These are phyloP conservation scores for Neoconidiobolus thromboides DNA, from an alignment of 371 early-diverging fungal genomes.

Conservation along the genomic window DNA sequence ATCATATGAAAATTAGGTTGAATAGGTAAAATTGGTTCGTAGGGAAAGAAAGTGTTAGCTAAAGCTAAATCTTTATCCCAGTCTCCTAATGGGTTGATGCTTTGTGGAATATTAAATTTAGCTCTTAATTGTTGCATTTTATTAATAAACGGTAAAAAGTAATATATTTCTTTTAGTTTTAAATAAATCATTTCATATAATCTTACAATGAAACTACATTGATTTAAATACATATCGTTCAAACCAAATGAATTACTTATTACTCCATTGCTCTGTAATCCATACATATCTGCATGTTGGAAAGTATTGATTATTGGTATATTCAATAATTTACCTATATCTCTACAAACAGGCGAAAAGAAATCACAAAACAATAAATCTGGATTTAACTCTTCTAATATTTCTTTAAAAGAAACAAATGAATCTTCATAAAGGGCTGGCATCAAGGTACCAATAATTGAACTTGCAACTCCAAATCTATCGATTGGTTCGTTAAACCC, in stretches of 20 bases:
- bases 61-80: neutral
- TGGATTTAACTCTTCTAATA: neutral
- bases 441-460: neutral
- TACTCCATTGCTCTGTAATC: neutral
- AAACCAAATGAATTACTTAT: neutral
- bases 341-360: neutral
- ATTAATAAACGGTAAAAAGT: neutral
- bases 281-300: neutral
- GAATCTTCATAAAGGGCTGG: neutral
- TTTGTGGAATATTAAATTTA: neutral
- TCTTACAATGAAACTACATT: neutral
- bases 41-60: neutral
- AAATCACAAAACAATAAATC: conserved; percentile 1
- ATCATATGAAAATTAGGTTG: neutral
- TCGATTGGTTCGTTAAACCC: neutral
- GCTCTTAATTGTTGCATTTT: neutral
- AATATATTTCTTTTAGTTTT: neutral
- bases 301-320: neutral
- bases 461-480: neutral
- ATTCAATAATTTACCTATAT: neutral
- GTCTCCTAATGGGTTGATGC: neutral
- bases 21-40: neutral
- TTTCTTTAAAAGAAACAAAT: neutral
- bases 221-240: neutral
- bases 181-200: neutral